These are phyloP conservation scores for Fagopyrum homotropicum DNA, from an alignment of 148 eudicot genomes.

Conservation along the genomic window DNA sequence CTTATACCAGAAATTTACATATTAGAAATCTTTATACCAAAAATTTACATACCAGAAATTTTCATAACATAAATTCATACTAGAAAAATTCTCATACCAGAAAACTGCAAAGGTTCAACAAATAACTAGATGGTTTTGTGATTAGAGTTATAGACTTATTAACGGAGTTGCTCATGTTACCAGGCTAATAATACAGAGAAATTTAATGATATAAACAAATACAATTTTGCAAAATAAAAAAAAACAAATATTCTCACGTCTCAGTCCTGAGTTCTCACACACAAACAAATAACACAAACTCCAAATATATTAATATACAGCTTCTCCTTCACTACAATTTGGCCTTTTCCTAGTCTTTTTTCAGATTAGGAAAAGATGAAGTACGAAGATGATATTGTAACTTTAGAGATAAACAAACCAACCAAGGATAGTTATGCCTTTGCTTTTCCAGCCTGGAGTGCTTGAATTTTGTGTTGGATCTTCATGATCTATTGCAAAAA, in stretches of 20 bases:
- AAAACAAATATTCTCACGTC: slow-evolving; percentile 14
- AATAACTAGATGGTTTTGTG: background rate
- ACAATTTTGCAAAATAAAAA: background rate
- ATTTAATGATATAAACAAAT: background rate
- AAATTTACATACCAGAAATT: too few species aligned
- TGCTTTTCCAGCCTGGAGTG: slow-evolving; percentile 80
- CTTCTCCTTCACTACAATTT: slow-evolving; percentile 1
- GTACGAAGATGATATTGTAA: slow-evolving; percentile 32
- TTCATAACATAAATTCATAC: too few species aligned
- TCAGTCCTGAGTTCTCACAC: background rate
- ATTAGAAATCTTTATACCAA: too few species aligned
- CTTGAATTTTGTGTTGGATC: slow-evolving; percentile 76
- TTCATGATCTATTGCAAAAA: slow-evolving; percentile 45
- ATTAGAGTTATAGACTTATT: background rate
- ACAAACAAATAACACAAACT: slow-evolving; percentile 6
- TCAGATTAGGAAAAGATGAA: slow-evolving; percentile 25
- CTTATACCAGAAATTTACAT: too few species aligned
- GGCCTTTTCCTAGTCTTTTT: slow-evolving; percentile 19
- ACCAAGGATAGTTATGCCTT: slow-evolving; percentile 39
- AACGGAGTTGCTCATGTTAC: background rate
- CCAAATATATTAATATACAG: slow-evolving; percentile 2
- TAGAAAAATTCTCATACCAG: too few species aligned
- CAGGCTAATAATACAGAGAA: background rate
- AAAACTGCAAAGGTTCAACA: too few species aligned
- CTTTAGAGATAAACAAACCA: slow-evolving; percentile 16